Evolutionary conservation across 345 rosid species (phyloP).

Genomic region (Sisymbrium irio): DNA sequence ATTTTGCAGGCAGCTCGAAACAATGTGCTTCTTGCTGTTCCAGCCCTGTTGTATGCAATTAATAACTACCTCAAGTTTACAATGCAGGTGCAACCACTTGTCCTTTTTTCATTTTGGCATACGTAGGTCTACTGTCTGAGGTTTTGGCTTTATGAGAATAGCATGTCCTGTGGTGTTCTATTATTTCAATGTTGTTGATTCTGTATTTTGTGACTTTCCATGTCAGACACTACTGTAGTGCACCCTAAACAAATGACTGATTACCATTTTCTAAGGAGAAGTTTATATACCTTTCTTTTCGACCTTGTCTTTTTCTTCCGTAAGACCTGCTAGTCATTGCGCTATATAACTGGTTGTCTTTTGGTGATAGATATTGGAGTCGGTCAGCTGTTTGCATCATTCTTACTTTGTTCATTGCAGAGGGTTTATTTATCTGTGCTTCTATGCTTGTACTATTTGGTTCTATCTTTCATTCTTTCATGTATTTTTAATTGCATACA

Average conservation of each 20-base stretch:
- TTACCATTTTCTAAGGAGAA: conserved; percentile 1
- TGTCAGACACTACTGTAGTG: not conserved
- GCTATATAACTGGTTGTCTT: not conserved
- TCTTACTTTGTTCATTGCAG: not conserved
- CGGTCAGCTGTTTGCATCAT: conserved; percentile 6
- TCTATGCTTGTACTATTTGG: conserved; percentile 1
- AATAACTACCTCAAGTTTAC: conserved; percentile 92
- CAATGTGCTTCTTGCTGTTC: conserved; percentile 94
- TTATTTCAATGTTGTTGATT: conserved; percentile 5
- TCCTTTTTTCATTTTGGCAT: conserved; percentile 18
- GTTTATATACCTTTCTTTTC: not conserved
- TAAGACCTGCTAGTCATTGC: not conserved
- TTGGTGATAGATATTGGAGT: conserved; percentile 11
- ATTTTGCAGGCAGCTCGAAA: conserved; percentile 89
- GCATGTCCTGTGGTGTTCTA: not conserved
- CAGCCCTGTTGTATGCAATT: conserved; percentile 84
- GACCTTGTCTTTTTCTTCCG: not conserved
- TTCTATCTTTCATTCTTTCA: not conserved
- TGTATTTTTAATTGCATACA: not conserved
- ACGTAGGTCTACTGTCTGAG: conserved; percentile 12
- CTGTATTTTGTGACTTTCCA: not conserved
- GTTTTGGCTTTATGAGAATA: conserved; percentile 7
- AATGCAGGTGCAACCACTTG: conserved; percentile 72
- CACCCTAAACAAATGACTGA: not conserved
- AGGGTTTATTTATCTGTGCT: conserved; percentile 4